These are phyloP conservation scores for Phaffomyces opuntiae DNA, from an alignment of 805 yeast species.

Conservation along the genomic window DNA sequence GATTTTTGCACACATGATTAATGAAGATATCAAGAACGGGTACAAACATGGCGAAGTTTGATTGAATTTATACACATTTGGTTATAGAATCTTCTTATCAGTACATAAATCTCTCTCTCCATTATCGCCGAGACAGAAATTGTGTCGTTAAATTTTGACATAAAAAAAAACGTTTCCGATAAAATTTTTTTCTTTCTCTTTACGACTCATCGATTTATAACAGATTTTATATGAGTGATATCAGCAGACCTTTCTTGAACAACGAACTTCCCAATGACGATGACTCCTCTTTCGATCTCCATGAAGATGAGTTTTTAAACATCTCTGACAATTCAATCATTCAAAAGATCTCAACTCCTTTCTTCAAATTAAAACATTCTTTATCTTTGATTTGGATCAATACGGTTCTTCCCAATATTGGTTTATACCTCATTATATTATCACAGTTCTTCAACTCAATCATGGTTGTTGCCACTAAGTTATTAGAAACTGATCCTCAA, in stretches of 20 bases:
- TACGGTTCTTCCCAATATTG: conserved; percentile 28
- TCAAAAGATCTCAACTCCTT: not conserved
- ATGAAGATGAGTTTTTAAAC: not conserved
- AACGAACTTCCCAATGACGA: conserved; percentile 5
- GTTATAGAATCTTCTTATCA: not conserved
- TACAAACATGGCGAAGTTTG: too few species aligned
- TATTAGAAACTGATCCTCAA: conserved; percentile 60
- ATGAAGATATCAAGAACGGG: conserved; percentile 13
- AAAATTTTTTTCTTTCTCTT: not conserved
- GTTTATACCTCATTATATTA: conserved; percentile 48
- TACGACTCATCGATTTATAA: not conserved
- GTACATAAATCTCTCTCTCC: not conserved
- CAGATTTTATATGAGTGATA: not conserved
- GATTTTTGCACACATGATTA: conserved; percentile 34
- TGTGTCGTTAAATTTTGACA: not conserved
- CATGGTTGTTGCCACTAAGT: conserved; percentile 70
- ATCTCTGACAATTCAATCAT: not conserved
- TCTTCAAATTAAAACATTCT: not conserved
- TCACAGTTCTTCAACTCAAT: conserved; percentile 71
- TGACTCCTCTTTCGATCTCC: conserved; percentile 1
- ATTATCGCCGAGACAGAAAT: not conserved
- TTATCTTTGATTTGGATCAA: not conserved
- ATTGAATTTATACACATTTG: not conserved
- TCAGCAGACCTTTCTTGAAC: not conserved
- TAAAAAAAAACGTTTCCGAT: not conserved